Base-by-base conservation (phyloP, 768 basidiomycete genomes). In the Sarcomyxa edulis region DNA sequence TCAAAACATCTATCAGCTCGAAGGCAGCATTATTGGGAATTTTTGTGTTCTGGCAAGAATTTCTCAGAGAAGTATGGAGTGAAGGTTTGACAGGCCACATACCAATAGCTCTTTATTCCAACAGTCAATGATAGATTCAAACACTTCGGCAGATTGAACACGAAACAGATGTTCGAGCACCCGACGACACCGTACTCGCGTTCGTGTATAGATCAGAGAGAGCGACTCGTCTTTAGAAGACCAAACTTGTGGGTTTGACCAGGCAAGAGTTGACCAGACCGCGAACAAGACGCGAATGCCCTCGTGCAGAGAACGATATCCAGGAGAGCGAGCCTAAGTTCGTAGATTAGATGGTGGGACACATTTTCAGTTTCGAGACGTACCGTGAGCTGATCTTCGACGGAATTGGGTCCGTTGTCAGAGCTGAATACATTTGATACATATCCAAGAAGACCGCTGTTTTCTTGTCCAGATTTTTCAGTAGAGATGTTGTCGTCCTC, bases 361-460 rank as follows among this genome's bases (percentile, higher is more conserved):
- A 27, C 22, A 25, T 9, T 15, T 8, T 16, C 16, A 25, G 5
- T 21, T 23, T 19, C 37, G 21, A 28, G 6, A 62, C 76, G 53
- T 48, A 82, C 86, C 40, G 68, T 71, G 7, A 79, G 51, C 44
- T 74, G 74, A 25, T 84, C 84, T 10, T 78, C 78, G 11, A 59
- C 52, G 26, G 58, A 49, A 39, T 58, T 55, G 8, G 69, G 59
- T 7, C 62, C 50, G 24, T 64, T 71, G n/a, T 92, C 88, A 1
- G 79, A 78, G 28, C 84, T 76, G 52, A 99, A 94, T 2, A 97
- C 94, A 39, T 80, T 88, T 2, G 92, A 93, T 36, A 99, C 84
- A 50, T 91, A 87, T 7, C 93, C 91, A 1, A 97, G 67, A 8
- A 98, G 61, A 1, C 93, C 84, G 52, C 74, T 69, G 7, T 68